Conservation (phyloP, 2,329 filamentous ascomycete species). For the Scedosporium aurantiacum region DNA sequence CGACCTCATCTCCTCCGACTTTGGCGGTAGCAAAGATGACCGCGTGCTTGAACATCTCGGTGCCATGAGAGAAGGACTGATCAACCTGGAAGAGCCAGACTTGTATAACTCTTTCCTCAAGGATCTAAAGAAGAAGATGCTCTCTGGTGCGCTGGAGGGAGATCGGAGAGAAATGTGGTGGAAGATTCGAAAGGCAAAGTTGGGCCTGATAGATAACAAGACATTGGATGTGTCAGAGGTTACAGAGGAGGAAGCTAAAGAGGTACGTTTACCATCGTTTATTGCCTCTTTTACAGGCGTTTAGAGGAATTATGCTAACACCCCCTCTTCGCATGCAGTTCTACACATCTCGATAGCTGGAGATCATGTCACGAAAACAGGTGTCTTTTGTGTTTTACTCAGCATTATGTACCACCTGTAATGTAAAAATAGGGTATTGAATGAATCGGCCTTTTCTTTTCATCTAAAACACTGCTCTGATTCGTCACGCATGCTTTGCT, state of each 20-base stretch:
- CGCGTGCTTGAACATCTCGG: constrained; percentile 65
- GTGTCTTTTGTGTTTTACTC: background rate
- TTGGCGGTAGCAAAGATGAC: constrained; percentile 65
- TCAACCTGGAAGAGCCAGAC: constrained; percentile 61
- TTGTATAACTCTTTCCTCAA: constrained; percentile 66
- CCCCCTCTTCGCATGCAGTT: constrained; percentile 3
- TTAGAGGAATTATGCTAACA: background rate
- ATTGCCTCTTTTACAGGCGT: background rate
- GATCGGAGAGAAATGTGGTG: constrained; percentile 79
- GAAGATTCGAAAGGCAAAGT: constrained; percentile 50
- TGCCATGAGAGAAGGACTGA: constrained; percentile 67
- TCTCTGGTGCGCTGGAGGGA: constrained; percentile 60
- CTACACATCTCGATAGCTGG: constrained; percentile 26
- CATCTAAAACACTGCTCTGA: too few species aligned
- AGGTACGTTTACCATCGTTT: constrained; percentile 28
- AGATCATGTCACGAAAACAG: constrained; percentile 9
- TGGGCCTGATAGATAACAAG: constrained; percentile 62
- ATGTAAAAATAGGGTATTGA: background rate
- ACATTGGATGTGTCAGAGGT: constrained; percentile 55
- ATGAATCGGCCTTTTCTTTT: too few species aligned
- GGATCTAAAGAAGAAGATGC: constrained; percentile 60
- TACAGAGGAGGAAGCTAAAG: constrained; percentile 57
- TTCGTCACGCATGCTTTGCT: background rate
- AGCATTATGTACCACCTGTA: background rate
- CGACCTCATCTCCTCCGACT: constrained; percentile 56